phyloP scores from a whole-genome alignment of 1,139 yeast genomes.

The Lipomyces yarrowii region DNA sequence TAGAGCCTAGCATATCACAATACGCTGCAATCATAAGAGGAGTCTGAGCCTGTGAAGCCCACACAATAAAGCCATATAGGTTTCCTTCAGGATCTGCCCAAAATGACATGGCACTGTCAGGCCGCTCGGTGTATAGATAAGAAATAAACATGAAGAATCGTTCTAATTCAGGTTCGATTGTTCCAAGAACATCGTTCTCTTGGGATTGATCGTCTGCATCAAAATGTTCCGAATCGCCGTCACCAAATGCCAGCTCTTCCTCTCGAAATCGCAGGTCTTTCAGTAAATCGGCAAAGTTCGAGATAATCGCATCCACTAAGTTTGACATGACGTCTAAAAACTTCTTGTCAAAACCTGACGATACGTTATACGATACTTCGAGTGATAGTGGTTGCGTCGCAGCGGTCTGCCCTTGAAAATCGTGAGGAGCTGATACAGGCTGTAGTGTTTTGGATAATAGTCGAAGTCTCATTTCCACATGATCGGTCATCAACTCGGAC shows the following conservation, averaged over 20 bases:
- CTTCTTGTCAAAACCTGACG: conserved; percentile 31
- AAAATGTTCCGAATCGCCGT: conserved; percentile 42
- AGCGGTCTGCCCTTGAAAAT: conserved; percentile 2
- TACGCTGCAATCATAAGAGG: conserved; percentile 83
- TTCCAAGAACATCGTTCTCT: conserved; percentile 50
- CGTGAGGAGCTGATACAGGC: neutral
- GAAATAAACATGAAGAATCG: conserved; percentile 80
- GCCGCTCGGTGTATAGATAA: conserved; percentile 65
- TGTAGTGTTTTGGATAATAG: conserved; percentile 16
- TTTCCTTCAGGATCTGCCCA: conserved; percentile 72
- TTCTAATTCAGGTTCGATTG: conserved; percentile 73
- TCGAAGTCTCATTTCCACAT: conserved; percentile 21
- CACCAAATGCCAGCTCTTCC: conserved; percentile 72
- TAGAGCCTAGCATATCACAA: conserved; percentile 74
- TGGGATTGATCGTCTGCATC: conserved; percentile 29
- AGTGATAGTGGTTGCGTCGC: conserved; percentile 11
- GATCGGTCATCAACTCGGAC: conserved; percentile 33
- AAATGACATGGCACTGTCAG: conserved; percentile 59
- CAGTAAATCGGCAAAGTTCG: conserved; percentile 75
- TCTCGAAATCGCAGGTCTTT: conserved; percentile 82
- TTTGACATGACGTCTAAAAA: conserved; percentile 38
- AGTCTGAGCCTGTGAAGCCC: conserved; percentile 87
- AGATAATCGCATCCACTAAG: conserved; percentile 63
- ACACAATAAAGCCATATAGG: conserved; percentile 73
- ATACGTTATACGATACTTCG: conserved; percentile 31